These are phyloP conservation scores for Rhododendron griersonianum DNA, from an alignment of 148 eudicot genomes.

Conservation along the genomic window DNA sequence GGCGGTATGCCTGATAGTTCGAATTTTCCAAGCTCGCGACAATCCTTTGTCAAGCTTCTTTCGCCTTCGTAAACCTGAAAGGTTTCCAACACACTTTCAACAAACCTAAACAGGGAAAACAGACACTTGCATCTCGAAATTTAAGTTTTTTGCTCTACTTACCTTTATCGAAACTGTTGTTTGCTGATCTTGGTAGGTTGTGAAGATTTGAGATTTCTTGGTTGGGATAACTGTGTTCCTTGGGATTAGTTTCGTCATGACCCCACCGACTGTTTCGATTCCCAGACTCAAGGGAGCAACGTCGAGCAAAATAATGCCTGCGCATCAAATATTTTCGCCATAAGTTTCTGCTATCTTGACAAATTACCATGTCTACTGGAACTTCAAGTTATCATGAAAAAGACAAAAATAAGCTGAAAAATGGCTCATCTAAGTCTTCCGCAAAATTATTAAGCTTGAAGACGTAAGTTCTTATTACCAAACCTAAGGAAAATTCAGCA, in stretches of 20 bases:
- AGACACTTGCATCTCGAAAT: background rate
- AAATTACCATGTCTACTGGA: background rate
- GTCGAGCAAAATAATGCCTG: slow-evolving; percentile 48
- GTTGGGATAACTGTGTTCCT: slow-evolving; percentile 53
- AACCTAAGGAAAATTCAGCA: background rate
- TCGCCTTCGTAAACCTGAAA: slow-evolving; percentile 48
- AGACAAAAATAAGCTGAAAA: background rate
- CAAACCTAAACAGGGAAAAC: background rate
- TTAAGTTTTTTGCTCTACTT: background rate
- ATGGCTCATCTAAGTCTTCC: background rate
- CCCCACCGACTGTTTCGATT: slow-evolving; percentile 62
- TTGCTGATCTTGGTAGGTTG: slow-evolving; percentile 59
- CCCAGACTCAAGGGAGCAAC: slow-evolving; percentile 62
- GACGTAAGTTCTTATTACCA: background rate
- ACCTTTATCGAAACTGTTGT: slow-evolving; percentile 40
- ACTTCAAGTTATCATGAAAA: background rate
- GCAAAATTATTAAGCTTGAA: background rate
- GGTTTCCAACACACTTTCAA: background rate
- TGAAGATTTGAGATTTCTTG: slow-evolving; percentile 52
- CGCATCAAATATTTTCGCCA: background rate
- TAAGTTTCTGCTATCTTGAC: background rate
- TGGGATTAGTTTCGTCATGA: slow-evolving; percentile 66
- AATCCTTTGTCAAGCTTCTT: slow-evolving; percentile 57
- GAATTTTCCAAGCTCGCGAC: slow-evolving; percentile 47
- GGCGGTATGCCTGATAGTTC: slow-evolving; percentile 57